These are phyloP conservation scores for Bathelium albidoporum DNA, from an alignment of 495 filamentous ascomycete species.

Conservation along the genomic window DNA sequence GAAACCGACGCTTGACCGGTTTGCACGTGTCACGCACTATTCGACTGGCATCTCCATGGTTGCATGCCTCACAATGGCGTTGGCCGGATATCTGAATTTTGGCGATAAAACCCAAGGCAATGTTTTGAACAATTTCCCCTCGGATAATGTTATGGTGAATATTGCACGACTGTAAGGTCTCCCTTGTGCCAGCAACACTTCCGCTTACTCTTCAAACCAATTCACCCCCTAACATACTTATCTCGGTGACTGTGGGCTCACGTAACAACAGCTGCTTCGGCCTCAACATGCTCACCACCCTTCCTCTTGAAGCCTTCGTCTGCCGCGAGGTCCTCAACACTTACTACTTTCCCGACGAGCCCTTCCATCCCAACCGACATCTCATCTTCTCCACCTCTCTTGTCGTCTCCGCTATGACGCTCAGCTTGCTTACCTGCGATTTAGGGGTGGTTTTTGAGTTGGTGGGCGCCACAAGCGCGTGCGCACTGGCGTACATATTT, in stretches of 20 bases:
- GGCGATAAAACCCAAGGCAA: constrained; percentile 87
- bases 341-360: constrained; percentile 77
- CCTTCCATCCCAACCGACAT: constrained; percentile 74
- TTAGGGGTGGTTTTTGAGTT: constrained; percentile 90
- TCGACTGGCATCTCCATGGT: constrained; percentile 79
- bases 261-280: constrained; percentile 59
- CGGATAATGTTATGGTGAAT: constrained; percentile 82
- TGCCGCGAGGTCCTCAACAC: constrained; percentile 93
- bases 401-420: constrained; percentile 65
- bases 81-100: constrained; percentile 85
- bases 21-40: constrained; percentile 83
- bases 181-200: background rate
- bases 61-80: constrained; percentile 79
- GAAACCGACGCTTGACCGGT: constrained; percentile 89
- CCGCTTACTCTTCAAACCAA: background rate
- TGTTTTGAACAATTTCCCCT: constrained; percentile 94
- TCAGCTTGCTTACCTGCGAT: constrained; percentile 80
- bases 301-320: constrained; percentile 93
- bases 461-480: constrained; percentile 88
- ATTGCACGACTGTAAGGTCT: constrained; percentile 65
- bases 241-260: background rate
- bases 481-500: constrained; percentile 87
- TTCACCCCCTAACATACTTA: background rate
- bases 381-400: constrained; percentile 71
- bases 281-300: constrained; percentile 94